Percentiles rank a stretch among this genome's conserved stretches.
Evolutionary conservation across 345 rosid genomes (phyloP).

Genomic region (Sisymbrium altissimum): DNA sequence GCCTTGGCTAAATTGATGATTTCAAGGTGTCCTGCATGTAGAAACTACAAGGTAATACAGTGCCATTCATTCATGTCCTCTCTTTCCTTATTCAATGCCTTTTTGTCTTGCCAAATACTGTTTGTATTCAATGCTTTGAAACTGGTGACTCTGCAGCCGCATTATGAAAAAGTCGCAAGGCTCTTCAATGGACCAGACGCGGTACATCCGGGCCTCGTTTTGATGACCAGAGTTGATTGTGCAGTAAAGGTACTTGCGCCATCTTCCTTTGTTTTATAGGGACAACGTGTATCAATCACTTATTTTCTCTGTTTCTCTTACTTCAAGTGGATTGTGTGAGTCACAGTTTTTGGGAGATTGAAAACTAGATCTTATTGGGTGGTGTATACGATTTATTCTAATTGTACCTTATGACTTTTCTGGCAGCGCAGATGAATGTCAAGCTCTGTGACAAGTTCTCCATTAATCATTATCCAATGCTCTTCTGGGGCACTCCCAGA

Average conservation of each 20-base stretch:
- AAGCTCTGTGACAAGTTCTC: conserved; percentile 88
- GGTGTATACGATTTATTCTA: background rate
- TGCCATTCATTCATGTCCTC: background rate
- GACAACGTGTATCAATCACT: background rate
- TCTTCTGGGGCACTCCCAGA: conserved; percentile 76
- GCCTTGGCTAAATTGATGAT: background rate
- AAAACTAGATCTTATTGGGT: background rate
- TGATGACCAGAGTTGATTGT: conserved; percentile 95
- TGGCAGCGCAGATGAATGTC: conserved; percentile 89
- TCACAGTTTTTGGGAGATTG: background rate
- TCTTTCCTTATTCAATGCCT: conserved; percentile 5
- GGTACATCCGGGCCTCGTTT: conserved; percentile 70
- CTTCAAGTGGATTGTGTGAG: background rate
- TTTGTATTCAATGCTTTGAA: conserved; percentile 19
- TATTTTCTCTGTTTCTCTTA: conserved; percentile 3
- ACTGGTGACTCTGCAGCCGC: conserved; percentile 57
- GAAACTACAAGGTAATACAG: conserved; percentile 83
- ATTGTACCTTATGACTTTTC: conserved; percentile 34
- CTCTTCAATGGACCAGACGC: conserved; percentile 90
- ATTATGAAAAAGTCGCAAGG: conserved; percentile 91
- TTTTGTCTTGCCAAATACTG: conserved; percentile 8
- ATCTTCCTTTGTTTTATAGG: background rate
- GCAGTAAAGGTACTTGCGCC: conserved; percentile 64
- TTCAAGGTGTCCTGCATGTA: conserved; percentile 99
- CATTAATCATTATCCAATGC: conserved; percentile 86